Conservation (phyloP, 495 filamentous ascomycete genomes). For the Collariella sp. region DNA sequence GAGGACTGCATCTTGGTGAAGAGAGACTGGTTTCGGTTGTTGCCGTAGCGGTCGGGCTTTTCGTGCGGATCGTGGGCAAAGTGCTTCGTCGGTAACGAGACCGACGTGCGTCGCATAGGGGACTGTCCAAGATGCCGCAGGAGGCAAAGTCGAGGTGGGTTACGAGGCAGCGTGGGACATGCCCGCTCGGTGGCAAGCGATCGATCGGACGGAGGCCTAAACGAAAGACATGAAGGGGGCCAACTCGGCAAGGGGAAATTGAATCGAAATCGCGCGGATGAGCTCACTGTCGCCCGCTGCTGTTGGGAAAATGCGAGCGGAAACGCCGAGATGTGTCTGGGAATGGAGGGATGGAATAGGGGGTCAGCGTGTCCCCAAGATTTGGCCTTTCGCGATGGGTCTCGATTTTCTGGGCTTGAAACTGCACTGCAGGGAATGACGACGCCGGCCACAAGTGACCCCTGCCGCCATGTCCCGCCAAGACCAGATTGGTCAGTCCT, state of each 20-base stretch:
- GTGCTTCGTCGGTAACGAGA: conserved; percentile 51
- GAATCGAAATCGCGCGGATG: not conserved
- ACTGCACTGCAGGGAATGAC: conserved; percentile 8
- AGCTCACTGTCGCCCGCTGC: not conserved
- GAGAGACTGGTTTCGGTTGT: conserved; percentile 33
- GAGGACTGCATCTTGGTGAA: conserved; percentile 43
- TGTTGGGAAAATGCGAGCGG: not conserved
- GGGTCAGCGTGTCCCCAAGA: not conserved
- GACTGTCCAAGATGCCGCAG: not conserved
- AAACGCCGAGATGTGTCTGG: not conserved
- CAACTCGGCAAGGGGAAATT: not conserved
- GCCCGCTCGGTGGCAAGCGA: conserved; percentile 3
- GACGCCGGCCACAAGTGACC: conserved; percentile 1
- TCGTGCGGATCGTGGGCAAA: conserved; percentile 49
- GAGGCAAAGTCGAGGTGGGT: not conserved
- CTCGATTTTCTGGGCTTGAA: conserved; percentile 3
- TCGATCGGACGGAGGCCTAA: not conserved
- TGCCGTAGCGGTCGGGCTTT: conserved; percentile 46
- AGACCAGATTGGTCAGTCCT: not conserved
- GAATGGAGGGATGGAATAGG: not conserved
- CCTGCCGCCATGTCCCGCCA: not conserved
- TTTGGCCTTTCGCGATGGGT: conserved; percentile 5
- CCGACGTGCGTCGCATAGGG: conserved; percentile 51
- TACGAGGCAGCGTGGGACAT: conserved; percentile 3
- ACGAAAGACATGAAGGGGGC: conserved; percentile 15